These are phyloP conservation scores for Chondrus crispus DNA, from an alignment of 23 red algal species.

Conservation along the genomic window DNA sequence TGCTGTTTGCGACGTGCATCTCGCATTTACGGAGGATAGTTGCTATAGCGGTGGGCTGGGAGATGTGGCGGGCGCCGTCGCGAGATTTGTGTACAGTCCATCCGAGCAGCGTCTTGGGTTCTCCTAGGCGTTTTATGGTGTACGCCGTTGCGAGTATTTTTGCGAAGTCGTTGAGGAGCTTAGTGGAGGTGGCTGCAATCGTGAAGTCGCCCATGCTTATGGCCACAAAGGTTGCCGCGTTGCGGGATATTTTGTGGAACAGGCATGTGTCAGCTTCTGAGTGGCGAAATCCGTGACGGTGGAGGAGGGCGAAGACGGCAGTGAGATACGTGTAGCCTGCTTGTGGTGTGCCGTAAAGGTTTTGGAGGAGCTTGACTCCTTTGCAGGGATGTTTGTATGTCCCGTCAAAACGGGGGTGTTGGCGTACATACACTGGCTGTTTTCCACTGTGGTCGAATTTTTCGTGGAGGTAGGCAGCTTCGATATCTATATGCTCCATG, in stretches of 20 bases:
- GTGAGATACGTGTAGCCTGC: not conserved
- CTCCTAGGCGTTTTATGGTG: not conserved
- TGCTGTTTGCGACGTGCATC: too few relatives aligned
- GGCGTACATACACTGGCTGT: not conserved
- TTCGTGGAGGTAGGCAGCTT: not conserved
- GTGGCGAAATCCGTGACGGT: not conserved
- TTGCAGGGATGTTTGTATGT: not conserved
- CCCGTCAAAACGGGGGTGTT: not conserved
- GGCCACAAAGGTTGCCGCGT: not conserved
- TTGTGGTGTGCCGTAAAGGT: not conserved
- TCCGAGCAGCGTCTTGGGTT: not conserved
- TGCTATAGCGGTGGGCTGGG: too few relatives aligned
- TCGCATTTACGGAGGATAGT: too few relatives aligned
- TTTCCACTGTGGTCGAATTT: not conserved
- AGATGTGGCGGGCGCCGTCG: not conserved
- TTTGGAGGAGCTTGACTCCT: not conserved
- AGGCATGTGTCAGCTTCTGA: not conserved
- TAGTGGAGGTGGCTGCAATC: not conserved
- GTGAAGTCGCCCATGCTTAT: not conserved
- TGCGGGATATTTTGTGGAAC: not conserved
- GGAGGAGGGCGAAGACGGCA: not conserved
- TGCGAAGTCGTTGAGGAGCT: not conserved
- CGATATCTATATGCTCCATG: not conserved
- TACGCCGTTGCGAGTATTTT: too few relatives aligned
- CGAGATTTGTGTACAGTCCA: not conserved